A percentile compares a stretch with the other conserved stretches of the same genome.
phyloP scores from a whole-genome alignment of 306 rosid genomes.

The Ceratonia siliqua region DNA sequence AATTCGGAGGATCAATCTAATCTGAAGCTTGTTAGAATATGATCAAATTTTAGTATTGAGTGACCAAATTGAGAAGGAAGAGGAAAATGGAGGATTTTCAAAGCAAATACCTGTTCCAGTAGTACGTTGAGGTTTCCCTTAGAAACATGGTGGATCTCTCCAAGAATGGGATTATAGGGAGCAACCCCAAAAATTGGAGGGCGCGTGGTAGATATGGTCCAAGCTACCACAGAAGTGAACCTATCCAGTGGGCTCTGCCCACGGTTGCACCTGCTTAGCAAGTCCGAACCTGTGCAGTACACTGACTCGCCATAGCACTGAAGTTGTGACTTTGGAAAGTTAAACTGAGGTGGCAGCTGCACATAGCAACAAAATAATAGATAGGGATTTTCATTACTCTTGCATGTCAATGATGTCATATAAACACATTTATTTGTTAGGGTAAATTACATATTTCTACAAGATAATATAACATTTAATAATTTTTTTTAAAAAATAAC shows the following conservation, averaged over 20 bases:
- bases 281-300: slow-evolving; percentile 55
- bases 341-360: slow-evolving; percentile 83
- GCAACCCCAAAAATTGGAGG: slow-evolving; percentile 70
- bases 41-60: background rate
- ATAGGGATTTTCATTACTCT: background rate
- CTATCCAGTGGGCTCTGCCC: slow-evolving; percentile 60
- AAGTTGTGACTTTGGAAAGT: slow-evolving; percentile 90
- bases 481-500: too few relatives aligned
- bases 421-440: too few relatives aligned
- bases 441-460: too few relatives aligned
- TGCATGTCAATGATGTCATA: too few relatives aligned
- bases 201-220: slow-evolving; percentile 79
- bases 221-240: slow-evolving; percentile 65
- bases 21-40: background rate
- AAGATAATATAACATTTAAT: too few relatives aligned
- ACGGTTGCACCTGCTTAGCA: slow-evolving; percentile 64
- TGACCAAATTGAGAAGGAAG: background rate
- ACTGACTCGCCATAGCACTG: slow-evolving; percentile 84
- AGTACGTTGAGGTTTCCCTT: slow-evolving; percentile 66
- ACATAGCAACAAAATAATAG: background rate
- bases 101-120: slow-evolving; percentile 73
- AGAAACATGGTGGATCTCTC: slow-evolving; percentile 94
- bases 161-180: slow-evolving; percentile 91
- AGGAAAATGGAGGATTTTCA: too few relatives aligned
- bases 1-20: background rate